Base-by-base conservation (phyloP, 805 yeast species). In the Candida odintsovae region DNA sequence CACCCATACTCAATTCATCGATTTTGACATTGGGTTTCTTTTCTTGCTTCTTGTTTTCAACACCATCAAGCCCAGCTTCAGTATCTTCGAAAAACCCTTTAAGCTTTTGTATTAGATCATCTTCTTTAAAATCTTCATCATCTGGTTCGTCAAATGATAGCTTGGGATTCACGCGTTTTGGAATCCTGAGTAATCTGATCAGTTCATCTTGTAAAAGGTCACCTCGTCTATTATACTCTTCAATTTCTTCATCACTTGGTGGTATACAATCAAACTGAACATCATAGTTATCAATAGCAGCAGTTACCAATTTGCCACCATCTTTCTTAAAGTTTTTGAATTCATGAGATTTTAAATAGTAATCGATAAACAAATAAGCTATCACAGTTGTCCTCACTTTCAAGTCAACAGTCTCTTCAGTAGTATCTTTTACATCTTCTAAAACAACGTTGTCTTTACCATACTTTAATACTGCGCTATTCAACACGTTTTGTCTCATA, bases 161-260 rank as follows among this genome's bases (percentile, higher is more conserved):
- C 19, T 45, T 53, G 42, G 55, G 59, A 37, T 23, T 48, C 5
- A 61, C 51, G 3, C 11, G 35, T n/a, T 54, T 44, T 1, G 56
- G 57, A 16, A 66, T 52, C 3, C 52, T 52, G 28, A 38, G 25
- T 3, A 42, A n/a, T 37, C 44, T 41, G 12, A 62, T 29, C 25
- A 69, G 50, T 38, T 64, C 66, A 5, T 36, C 47, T 46, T 68
- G 72, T 29, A 69, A 43, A 1, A 40, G 21, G 46, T 59, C 61
- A 8, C 54, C 59, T 20, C 39, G 41, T 0, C n/a, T 18, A 21
- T 56, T 56, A 40, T 46, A 56, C 20, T 37, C 29, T 1, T 23
- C 21, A 3, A 58, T 40, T 20, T 55, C 56, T 4, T 43, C 46
- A 38, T 56, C 56, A 7, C 48, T 28, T 16, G 56, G 54, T 2